Evolutionary conservation across 345 rosid species (phyloP), one percentile per base, ranked within the genome.

Genomic region (Microcos paniculata): DNA sequence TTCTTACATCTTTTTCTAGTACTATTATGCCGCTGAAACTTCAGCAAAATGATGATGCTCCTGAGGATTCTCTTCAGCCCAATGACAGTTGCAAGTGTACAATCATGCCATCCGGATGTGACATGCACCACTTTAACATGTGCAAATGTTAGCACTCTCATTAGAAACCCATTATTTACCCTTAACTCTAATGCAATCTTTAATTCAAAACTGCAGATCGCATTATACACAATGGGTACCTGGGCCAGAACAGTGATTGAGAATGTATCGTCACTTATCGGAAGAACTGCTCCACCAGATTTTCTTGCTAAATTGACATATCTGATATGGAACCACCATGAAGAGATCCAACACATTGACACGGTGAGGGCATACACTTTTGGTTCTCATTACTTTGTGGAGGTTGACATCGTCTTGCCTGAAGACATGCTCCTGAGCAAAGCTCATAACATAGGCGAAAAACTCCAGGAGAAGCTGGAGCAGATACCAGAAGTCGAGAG

Each of bases 381-480:
- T 67, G 96, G 98, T 8, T 84, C 91, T 2, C 87, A 91, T 80
- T 93, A 91, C 83, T 93, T 93, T 59, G 98, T 91, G 67, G 96
- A 93, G 82, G 96, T 93, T 0, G 93, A 93, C 85, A 86, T 93
- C 3, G 98, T 93, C 9, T 73, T 93, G 77, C 91, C 93, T 0
- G 88, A 79, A 77, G 91, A 93, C 73, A 93, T 88, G 96, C 62
- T 83, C 26, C 87, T 93, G 35, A 83, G 76, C 31, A 80, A 81
- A 81, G 94, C 98, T 16, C 98, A 93, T 53, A 88, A 93, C 71
- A 93, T 93, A 9, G 98, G 98, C 11, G 94, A 93, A 80, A 79
- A 86, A n/a, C 88, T 93, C 7, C 94, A 91, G 48, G 96, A 88
- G 85, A 93, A 93, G 86, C 94, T 93, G 4, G 98, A 93, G 80